These are phyloP conservation scores for Penicilliopsis zonata DNA, from an alignment of 495 filamentous ascomycete genomes.

Conservation along the genomic window DNA sequence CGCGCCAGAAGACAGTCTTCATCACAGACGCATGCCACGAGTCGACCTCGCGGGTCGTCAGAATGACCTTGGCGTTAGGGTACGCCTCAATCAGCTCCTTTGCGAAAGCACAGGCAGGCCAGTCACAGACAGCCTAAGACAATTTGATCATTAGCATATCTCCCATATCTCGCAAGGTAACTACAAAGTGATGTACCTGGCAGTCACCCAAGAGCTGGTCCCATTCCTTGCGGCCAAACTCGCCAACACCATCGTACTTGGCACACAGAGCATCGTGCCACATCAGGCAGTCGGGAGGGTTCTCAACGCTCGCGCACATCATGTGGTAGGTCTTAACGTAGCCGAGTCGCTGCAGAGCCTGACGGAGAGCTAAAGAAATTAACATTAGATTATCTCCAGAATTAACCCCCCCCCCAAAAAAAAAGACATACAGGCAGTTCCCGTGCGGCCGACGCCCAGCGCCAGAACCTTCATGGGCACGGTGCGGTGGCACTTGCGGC, in stretches of 20 bases:
- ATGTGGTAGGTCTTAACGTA: conserved; percentile 55
- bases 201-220: conserved; percentile 55
- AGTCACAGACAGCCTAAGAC: conserved; percentile 47
- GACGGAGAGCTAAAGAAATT: conserved; percentile 37
- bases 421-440: conserved; percentile 46
- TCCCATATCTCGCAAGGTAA: no score
- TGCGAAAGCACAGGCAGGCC: conserved; percentile 53
- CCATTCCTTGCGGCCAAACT: conserved; percentile 53
- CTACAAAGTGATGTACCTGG: no score
- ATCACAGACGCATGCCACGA: conserved; percentile 44
- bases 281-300: conserved; percentile 44
- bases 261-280: conserved; percentile 56
- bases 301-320: conserved; percentile 51
- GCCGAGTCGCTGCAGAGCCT: conserved; percentile 46
- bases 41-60: conserved; percentile 50
- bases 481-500: conserved; percentile 46
- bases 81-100: conserved; percentile 58
- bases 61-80: conserved; percentile 56
- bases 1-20: conserved; percentile 42
- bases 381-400: conserved; percentile 7
- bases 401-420: not conserved
- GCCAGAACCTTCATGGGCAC: conserved; percentile 57
- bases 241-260: conserved; percentile 49
- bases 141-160: no score
- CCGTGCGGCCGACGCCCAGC: conserved; percentile 52